These are phyloP conservation scores for Pseudogymnoascus sp. DNA, from an alignment of 2,329 filamentous ascomycete species.

Conservation along the genomic window DNA sequence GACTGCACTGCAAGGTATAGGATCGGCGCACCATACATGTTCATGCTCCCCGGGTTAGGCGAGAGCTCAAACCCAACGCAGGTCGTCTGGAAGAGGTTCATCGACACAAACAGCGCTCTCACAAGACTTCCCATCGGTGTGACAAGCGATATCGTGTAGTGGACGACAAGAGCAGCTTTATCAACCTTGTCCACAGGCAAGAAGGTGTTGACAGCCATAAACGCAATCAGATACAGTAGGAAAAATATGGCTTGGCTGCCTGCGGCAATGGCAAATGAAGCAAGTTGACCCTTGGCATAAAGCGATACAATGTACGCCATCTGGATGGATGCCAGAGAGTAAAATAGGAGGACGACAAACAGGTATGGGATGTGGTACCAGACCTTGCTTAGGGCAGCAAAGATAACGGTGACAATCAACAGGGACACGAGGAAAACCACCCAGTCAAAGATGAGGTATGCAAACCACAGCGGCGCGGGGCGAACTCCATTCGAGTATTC, in stretches of 20 bases:
- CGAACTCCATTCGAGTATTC: constrained; percentile 90
- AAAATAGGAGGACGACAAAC: constrained; percentile 72
- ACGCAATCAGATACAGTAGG: constrained; percentile 62
- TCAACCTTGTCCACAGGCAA: constrained; percentile 62
- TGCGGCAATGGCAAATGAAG: constrained; percentile 75
- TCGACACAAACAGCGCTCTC: constrained; percentile 62
- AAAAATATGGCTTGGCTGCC: constrained; percentile 67
- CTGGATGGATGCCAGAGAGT: constrained; percentile 68
- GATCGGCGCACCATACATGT: constrained; percentile 74
- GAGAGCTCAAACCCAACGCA: constrained; percentile 59
- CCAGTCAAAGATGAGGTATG: constrained; percentile 76
- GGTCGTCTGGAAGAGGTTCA: constrained; percentile 77
- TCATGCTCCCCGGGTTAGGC: constrained; percentile 59
- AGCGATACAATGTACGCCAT: constrained; percentile 76
- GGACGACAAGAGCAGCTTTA: constrained; percentile 53
- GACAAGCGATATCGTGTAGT: constrained; percentile 66
- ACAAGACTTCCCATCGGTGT: constrained; percentile 71
- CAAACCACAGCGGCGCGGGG: constrained; percentile 73
- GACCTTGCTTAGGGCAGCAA: constrained; percentile 48
- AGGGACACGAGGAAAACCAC: constrained; percentile 59
- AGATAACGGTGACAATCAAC: constrained; percentile 59
- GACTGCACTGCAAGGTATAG: constrained; percentile 72
- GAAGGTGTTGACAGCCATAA: constrained; percentile 66
- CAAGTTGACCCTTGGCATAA: constrained; percentile 68
- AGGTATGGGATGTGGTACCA: constrained; percentile 78